These are phyloP conservation scores for Leonotis leonurus DNA, from an alignment of 257 asterid species.

Conservation along the genomic window DNA sequence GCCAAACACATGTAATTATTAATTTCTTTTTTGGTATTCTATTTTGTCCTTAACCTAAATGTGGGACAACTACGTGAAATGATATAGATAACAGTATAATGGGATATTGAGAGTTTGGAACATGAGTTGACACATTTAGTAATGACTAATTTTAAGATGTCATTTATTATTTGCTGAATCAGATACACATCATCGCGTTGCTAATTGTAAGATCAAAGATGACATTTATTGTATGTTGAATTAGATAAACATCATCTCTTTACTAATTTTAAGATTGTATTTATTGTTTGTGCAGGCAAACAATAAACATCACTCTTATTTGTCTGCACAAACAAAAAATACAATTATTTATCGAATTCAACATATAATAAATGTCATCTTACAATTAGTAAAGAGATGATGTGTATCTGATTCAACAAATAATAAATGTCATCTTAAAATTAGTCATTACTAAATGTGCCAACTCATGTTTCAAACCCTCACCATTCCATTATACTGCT, in stretches of 20 bases:
- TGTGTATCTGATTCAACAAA: background rate
- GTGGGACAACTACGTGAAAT: slow-evolving; percentile 3
- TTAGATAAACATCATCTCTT: background rate
- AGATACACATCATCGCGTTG: background rate
- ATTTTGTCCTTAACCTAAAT: slow-evolving; percentile 6
- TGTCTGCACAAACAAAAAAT: too few relatives aligned
- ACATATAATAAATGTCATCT: slow-evolving; percentile 3
- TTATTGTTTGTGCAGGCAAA: too few relatives aligned
- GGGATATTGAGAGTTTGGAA: too few relatives aligned
- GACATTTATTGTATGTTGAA: slow-evolving; percentile 8
- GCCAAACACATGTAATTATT: too few relatives aligned
- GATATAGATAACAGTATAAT: slow-evolving; percentile 1
- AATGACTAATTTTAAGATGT: background rate
- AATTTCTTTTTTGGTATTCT: slow-evolving; percentile 3
- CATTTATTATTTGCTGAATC: slow-evolving; percentile 9
- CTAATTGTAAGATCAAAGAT: background rate
- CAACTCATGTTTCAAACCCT: too few relatives aligned
- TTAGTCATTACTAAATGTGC: too few relatives aligned
- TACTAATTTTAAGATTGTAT: too few relatives aligned
- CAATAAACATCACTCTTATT: too few relatives aligned
- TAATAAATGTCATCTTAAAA: slow-evolving; percentile 3
- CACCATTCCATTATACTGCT: too few relatives aligned
- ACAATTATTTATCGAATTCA: background rate
- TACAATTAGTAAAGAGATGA: too few relatives aligned
- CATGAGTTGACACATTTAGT: too few relatives aligned